A percentile compares a stretch with the other conserved stretches of the same genome.
These are phyloP conservation scores for Stygiomarasmius scandens DNA, from an alignment of 1,284 basidiomycete species.

Conservation along the genomic window DNA sequence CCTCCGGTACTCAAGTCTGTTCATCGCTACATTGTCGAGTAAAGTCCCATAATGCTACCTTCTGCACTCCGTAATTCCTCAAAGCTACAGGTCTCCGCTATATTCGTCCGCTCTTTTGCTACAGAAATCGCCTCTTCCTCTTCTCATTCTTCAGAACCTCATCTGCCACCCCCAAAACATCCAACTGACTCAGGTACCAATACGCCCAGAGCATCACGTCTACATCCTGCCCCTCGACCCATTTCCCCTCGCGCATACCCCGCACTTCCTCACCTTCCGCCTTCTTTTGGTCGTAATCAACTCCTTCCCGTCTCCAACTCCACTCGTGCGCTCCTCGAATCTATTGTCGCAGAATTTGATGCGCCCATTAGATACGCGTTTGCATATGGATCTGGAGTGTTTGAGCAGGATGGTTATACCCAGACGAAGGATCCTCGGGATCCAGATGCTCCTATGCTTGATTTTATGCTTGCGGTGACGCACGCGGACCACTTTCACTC, in stretches of 20 bases:
- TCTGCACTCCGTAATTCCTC: neutral
- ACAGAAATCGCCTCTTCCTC: constrained; percentile 47
- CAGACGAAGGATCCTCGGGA: constrained; percentile 20
- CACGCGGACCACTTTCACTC: constrained; percentile 93
- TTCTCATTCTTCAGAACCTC: constrained; percentile 33
- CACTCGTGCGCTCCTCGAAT: constrained; percentile 76
- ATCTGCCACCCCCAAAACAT: constrained; percentile 34
- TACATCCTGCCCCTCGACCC: constrained; percentile 57
- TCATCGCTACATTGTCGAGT: neutral
- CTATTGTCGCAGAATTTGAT: constrained; percentile 75
- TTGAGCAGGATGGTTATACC: constrained; percentile 80
- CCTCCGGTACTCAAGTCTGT: neutral
- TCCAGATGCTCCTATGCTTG: constrained; percentile 78
- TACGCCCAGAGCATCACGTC: constrained; percentile 34
- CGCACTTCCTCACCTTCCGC: constrained; percentile 58
- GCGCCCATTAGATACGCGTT: constrained; percentile 92
- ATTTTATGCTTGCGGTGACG: constrained; percentile 94
- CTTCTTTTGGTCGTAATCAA: constrained; percentile 81
- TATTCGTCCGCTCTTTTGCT: constrained; percentile 46
- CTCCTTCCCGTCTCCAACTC: constrained; percentile 75
- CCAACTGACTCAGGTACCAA: constrained; percentile 22
- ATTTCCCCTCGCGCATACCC: constrained; percentile 42
- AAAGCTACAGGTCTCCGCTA: neutral
- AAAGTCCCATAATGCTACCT: neutral
- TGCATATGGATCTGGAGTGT: constrained; percentile 94